Conservation (phyloP, 2,329 filamentous ascomycete genomes). For the Aspergillus pseudoglaucus region DNA sequence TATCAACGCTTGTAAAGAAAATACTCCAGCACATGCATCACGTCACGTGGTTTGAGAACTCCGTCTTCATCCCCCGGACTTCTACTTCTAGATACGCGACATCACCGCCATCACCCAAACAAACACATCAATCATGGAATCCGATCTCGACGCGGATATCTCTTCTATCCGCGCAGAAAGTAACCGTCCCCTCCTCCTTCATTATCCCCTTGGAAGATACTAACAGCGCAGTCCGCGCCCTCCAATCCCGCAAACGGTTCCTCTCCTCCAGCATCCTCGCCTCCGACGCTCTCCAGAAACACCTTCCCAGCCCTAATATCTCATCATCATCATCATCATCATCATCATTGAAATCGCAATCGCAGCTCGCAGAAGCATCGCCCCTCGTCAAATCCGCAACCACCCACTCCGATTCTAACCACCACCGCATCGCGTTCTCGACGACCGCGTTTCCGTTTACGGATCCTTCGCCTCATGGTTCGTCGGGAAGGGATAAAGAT, state of each 20-base stretch:
- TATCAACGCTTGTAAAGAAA: no score
- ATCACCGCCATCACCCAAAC: neutral
- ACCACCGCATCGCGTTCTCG: constrained; percentile 40
- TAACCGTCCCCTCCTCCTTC: constrained; percentile 9
- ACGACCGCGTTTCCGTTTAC: constrained; percentile 41
- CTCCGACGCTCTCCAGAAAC: constrained; percentile 31
- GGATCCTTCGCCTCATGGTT: constrained; percentile 24
- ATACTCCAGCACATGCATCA: neutral
- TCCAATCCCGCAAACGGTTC: constrained; percentile 33
- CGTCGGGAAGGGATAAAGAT: constrained; percentile 16
- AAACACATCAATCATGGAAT: constrained; percentile 7
- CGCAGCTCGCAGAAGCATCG: constrained; percentile 21
- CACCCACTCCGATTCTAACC: constrained; percentile 31
- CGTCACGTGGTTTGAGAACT: neutral
- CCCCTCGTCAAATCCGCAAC: constrained; percentile 25
- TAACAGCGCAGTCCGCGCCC: constrained; percentile 29
- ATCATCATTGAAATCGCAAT: neutral
- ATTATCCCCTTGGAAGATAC: neutral
- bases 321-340: neutral
- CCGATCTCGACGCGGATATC: constrained; percentile 37
- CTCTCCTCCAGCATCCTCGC: constrained; percentile 37
- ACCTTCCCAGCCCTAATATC: constrained; percentile 10
- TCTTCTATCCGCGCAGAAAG: constrained; percentile 35
- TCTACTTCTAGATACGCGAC: neutral
- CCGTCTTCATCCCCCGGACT: no score